Conservation (phyloP, 2,329 filamentous ascomycete species). For the Xylogone sp. region DNA sequence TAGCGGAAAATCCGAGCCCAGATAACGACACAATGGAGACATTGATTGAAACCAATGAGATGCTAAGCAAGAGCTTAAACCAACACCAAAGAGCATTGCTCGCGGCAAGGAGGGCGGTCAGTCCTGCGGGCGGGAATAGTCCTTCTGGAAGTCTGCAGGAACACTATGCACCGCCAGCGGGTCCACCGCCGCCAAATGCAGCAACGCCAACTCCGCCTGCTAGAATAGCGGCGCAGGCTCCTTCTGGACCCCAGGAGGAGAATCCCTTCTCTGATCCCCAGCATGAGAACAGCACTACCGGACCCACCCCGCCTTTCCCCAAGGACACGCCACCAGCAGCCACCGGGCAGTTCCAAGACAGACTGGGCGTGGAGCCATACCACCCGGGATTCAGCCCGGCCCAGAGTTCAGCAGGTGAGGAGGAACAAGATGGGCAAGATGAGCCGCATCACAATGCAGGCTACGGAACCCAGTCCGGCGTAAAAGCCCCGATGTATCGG, state of each 20-base stretch:
- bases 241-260: slow-evolving; percentile 11
- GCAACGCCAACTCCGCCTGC: slow-evolving; percentile 8
- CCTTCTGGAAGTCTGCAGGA: slow-evolving; percentile 1
- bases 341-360: slow-evolving; percentile 24
- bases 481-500: slow-evolving; percentile 21
- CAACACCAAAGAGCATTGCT: slow-evolving; percentile 79
- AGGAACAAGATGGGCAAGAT: not conserved
- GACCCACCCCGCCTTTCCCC: slow-evolving; percentile 15
- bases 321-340: slow-evolving; percentile 16
- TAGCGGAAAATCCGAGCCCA: slow-evolving; percentile 70
- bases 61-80: slow-evolving; percentile 76
- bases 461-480: slow-evolving; percentile 11
- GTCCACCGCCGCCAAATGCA: slow-evolving; percentile 10
- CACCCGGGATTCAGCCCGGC: slow-evolving; percentile 28
- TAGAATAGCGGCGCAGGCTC: not conserved
- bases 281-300: not conserved
- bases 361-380: slow-evolving; percentile 27
- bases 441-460: not conserved
- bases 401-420: slow-evolving; percentile 14
- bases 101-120: slow-evolving; percentile 53
- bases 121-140: slow-evolving; percentile 12
- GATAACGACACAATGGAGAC: slow-evolving; percentile 94
- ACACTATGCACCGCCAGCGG: slow-evolving; percentile 10
- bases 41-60: slow-evolving; percentile 91
- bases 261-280: slow-evolving; percentile 6